A percentile compares a stretch with the other conserved stretches of the same genome.
These are phyloP conservation scores for Aaosphaeria pasadenensis DNA, from an alignment of 2,329 filamentous ascomycete species.

Conservation along the genomic window DNA sequence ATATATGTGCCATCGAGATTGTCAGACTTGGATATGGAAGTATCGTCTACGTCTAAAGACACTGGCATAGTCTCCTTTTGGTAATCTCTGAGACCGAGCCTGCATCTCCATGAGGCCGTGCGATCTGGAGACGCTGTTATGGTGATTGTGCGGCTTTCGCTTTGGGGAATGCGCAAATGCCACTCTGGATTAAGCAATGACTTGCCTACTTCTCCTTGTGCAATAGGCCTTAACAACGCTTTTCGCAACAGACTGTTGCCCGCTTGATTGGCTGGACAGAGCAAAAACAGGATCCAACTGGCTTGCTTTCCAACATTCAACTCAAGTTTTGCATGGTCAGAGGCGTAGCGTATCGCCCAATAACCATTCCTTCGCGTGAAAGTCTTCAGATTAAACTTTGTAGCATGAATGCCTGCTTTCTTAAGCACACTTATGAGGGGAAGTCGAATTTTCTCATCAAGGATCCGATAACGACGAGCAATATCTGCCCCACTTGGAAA, in stretches of 20 bases:
- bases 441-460: no score
- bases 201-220: conserved; percentile 8
- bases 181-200: conserved; percentile 18
- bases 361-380: conserved; percentile 23
- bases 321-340: conserved; percentile 37
- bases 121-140: conserved; percentile 17
- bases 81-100: conserved; percentile 37
- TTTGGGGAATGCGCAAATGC: conserved; percentile 18
- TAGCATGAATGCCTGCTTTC: background rate
- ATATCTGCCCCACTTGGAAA: background rate
- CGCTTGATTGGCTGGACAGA: conserved; percentile 37
- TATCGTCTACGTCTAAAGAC: conserved; percentile 15
- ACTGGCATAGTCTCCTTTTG: conserved; percentile 27
- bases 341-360: conserved; percentile 46
- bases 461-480: background rate
- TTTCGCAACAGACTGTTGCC: conserved; percentile 41
- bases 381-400: conserved; percentile 12
- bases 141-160: conserved; percentile 5
- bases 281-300: conserved; percentile 48
- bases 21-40: conserved; percentile 23
- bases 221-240: conserved; percentile 31
- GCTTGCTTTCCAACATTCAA: conserved; percentile 36
- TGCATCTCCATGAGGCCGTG: conserved; percentile 36
- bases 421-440: no score
- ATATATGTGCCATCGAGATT: conserved; percentile 47